Conservation (phyloP, 176 grass and related monocot species). For the Cenchrus americanus region DNA sequence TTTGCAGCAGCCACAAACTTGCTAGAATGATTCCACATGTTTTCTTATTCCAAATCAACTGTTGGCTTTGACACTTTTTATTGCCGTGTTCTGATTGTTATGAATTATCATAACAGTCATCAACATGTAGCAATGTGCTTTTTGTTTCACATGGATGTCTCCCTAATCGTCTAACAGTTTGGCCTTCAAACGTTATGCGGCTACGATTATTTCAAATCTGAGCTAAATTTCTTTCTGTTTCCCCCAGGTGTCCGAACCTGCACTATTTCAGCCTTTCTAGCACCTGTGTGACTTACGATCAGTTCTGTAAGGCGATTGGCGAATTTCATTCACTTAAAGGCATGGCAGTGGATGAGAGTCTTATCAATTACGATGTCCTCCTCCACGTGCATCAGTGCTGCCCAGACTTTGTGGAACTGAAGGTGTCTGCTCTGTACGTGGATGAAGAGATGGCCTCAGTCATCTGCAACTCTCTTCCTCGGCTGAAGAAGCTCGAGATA, state of each 20-base stretch:
- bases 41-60: neutral
- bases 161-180: neutral
- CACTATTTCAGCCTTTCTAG: slow-evolving; percentile 63
- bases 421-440: slow-evolving; percentile 54
- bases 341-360: slow-evolving; percentile 68
- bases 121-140: neutral
- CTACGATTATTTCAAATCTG: neutral
- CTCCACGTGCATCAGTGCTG: slow-evolving; percentile 54
- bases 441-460: slow-evolving; percentile 60
- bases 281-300: slow-evolving; percentile 37
- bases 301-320: slow-evolving; percentile 47
- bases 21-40: neutral
- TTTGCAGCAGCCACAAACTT: neutral
- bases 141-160: neutral
- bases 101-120: neutral
- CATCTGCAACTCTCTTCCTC: slow-evolving; percentile 60
- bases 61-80: slow-evolving; percentile 8
- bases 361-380: slow-evolving; percentile 54
- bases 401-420: slow-evolving; percentile 49
- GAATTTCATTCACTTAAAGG: slow-evolving; percentile 58
- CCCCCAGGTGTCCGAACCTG: slow-evolving; percentile 50
- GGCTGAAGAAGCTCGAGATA: slow-evolving; percentile 68
- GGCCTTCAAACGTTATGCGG: neutral
- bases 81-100: neutral
- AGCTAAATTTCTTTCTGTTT: slow-evolving; percentile 4